Evolutionary conservation across 208 protist species (phyloP), one percentile per base, ranked within the genome.

Genomic region (Wallacemonas sp.): DNA sequence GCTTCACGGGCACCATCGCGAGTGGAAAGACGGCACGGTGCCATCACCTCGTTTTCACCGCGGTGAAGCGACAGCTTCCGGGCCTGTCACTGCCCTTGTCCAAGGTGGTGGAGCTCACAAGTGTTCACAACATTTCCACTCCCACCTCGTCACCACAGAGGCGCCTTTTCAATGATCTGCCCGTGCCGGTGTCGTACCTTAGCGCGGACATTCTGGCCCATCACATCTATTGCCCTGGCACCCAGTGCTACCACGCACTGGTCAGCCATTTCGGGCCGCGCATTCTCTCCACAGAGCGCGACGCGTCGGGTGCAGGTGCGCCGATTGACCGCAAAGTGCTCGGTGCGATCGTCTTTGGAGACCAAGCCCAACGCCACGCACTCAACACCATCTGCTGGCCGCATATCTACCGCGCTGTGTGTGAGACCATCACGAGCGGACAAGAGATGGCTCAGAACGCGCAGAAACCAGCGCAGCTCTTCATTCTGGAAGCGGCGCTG

Each of bases 1-100:
- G 87, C 27, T 82, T 93, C 60, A 87, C 87, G 0, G 87, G 87
- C 41, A 86, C 79, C 36, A 93, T 93, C n/a, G 87, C 83, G 12
- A 89, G 81, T 54, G 87, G 87, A 6, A 93, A 93, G 73, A 79
- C 82, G 17, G 68, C 71, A 13, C 81, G 87, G 1, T 92, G 86
- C 65, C 61, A 75, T 21, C 86, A 76, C 46, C 66, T 92, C 1
- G 50, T 87, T 1, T 55, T 71, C 52, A 41, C 70, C 4, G 79
- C 85, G 0, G 12, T 61, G 15, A 46, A 68, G 21, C 17, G 19
- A 2, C 63, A 68, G 21, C 26, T 50, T 13, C 63, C 33, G 3
- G 12, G 13, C 21, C n/a, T 62, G 34, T 32, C 19, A 5, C 55
- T 62, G 10, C 9, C 6, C 38, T 26, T 13, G 2, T 57, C 19